These are phyloP conservation scores for Picea glauca DNA, from an alignment of 75 land plant species.

Conservation along the genomic window DNA sequence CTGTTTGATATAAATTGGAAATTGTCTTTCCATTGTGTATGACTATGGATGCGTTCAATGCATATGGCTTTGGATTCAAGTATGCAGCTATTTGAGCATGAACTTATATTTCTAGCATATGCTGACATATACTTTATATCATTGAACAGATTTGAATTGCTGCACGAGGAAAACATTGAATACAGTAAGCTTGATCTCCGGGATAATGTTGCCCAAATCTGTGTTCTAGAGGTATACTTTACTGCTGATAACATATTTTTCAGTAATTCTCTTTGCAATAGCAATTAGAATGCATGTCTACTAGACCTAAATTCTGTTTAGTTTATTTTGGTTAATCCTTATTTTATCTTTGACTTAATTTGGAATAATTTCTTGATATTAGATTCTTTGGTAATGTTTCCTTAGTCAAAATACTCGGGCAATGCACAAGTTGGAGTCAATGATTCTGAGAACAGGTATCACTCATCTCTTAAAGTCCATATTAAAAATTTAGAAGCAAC, in stretches of 20 bases:
- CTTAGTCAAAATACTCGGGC: constrained; percentile 6
- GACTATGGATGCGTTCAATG: too few relatives aligned
- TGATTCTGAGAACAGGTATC: constrained; percentile 1
- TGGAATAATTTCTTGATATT: not conserved
- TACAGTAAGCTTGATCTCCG: constrained; percentile 68
- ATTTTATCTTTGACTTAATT: not conserved
- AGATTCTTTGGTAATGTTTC: constrained; percentile 1
- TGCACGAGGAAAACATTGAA: constrained; percentile 78
- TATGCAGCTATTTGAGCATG: too few relatives aligned
- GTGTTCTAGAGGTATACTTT: constrained; percentile 77
- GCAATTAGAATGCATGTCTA: not conserved
- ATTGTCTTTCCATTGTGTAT: too few relatives aligned
- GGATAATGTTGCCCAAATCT: constrained; percentile 96
- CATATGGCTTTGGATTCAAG: too few relatives aligned
- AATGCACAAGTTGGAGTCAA: constrained; percentile 2
- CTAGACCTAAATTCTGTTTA: not conserved
- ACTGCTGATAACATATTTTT: not conserved
- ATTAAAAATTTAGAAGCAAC: not conserved
- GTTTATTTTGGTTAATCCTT: not conserved
- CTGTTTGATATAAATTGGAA: too few relatives aligned
- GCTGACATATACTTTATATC: not conserved
- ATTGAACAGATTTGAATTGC: constrained; percentile 40
- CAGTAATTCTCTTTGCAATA: not conserved
- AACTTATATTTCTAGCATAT: too few relatives aligned
- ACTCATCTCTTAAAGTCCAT: not conserved